Evolutionary conservation across 2,329 filamentous ascomycete species (phyloP).

Genomic region (Ambrosiella beaveri): DNA sequence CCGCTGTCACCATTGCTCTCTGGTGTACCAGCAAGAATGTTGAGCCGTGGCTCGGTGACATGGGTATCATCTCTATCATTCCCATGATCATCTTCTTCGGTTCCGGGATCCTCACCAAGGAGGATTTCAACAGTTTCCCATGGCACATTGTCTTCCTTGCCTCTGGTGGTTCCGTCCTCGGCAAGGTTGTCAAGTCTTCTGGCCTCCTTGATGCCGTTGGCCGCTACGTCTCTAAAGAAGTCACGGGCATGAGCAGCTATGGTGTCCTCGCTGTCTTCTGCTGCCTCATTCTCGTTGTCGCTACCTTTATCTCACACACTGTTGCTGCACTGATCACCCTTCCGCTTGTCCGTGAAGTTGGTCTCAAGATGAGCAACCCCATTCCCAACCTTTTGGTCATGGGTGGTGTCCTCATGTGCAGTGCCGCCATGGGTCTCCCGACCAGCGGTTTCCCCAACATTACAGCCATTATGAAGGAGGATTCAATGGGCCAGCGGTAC

Average conservation of each 20-base stretch:
- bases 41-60: conserved; percentile 78
- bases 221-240: conserved; percentile 50
- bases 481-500: conserved; percentile 81
- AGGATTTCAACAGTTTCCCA: conserved; percentile 99
- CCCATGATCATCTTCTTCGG: conserved; percentile 94
- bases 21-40: conserved; percentile 91
- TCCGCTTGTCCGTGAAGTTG: conserved; percentile 76
- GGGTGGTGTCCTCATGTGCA: conserved; percentile 90
- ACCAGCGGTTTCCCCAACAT: conserved; percentile 98
- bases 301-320: conserved; percentile 95
- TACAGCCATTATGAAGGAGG: conserved; percentile 99
- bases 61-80: conserved; percentile 95
- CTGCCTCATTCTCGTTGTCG: conserved; percentile 69
- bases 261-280: conserved; percentile 75
- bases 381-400: conserved; percentile 93
- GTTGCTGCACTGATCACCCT: conserved; percentile 91
- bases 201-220: conserved; percentile 84
- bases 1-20: conserved; percentile 65
- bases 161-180: conserved; percentile 77
- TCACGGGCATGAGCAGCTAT: conserved; percentile 69
- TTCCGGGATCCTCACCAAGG: conserved; percentile 87
- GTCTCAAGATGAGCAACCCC: conserved; percentile 67
- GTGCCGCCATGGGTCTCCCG: conserved; percentile 85
- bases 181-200: conserved; percentile 86
- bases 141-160: conserved; percentile 99